Percentiles rank a stretch among this genome's conserved stretches.
Evolutionary conservation across 441 rosid genomes (phyloP).

Genomic region (Adansonia gregorii): DNA sequence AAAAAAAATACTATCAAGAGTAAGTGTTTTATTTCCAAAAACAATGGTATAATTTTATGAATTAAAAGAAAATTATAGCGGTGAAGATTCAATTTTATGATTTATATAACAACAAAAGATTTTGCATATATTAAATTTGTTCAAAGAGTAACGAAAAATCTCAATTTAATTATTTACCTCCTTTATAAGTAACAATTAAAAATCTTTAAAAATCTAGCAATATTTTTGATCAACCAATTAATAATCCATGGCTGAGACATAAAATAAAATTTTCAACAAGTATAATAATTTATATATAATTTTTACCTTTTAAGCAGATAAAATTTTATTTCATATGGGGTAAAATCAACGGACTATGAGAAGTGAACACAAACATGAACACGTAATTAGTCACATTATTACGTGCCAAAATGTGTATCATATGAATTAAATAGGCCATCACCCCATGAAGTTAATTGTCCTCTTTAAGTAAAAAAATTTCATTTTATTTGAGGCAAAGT

Average conservation of each 20-base stretch:
- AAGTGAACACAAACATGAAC: neutral
- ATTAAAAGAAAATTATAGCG: too few relatives aligned
- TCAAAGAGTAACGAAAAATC: too few relatives aligned
- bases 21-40: too few relatives aligned
- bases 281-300: neutral
- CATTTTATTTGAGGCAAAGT: too few relatives aligned
- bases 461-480: too few relatives aligned
- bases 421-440: neutral
- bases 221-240: neutral
- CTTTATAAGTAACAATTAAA: neutral
- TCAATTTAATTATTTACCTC: neutral
- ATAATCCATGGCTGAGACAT: neutral
- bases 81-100: too few relatives aligned
- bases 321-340: neutral
- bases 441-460: too few relatives aligned
- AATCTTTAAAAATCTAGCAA: neutral
- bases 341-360: neutral
- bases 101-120: too few relatives aligned
- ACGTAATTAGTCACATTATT: neutral
- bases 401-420: slow-evolving; percentile 22
- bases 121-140: too few relatives aligned
- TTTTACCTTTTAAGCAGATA: neutral
- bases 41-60: too few relatives aligned
- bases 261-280: neutral
- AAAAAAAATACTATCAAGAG: too few relatives aligned